phyloP scores from a whole-genome alignment of 164 flowering plant genomes.

The Tetrastigma voinierianum region DNA sequence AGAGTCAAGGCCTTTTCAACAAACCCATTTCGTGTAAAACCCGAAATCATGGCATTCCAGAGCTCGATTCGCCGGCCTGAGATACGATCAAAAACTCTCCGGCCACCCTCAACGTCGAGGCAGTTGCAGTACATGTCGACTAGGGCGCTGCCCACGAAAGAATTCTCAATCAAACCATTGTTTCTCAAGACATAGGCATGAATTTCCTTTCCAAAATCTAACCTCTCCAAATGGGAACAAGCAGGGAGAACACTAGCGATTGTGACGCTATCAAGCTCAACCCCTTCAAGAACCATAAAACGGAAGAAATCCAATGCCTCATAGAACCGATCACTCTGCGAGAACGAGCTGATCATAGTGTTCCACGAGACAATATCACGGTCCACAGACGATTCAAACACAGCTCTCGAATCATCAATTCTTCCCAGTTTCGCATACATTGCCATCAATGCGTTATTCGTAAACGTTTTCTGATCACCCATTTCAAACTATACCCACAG shows the following conservation, averaged over 20 bases:
- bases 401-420: constrained; percentile 35
- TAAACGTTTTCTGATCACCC: constrained; percentile 44
- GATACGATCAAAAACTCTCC: constrained; percentile 50
- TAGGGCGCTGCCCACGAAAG: constrained; percentile 69
- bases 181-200: constrained; percentile 67
- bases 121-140: constrained; percentile 92
- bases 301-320: constrained; percentile 53
- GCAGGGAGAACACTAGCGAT: constrained; percentile 76
- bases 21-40: constrained; percentile 57
- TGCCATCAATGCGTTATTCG: constrained; percentile 65
- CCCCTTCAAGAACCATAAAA: constrained; percentile 46
- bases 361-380: constrained; percentile 81
- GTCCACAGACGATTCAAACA: constrained; percentile 46
- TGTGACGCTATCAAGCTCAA: constrained; percentile 68
- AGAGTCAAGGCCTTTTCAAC: constrained; percentile 56
- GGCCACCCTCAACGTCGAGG: constrained; percentile 42
- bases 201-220: constrained; percentile 59
- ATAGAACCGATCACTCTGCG: constrained; percentile 52
- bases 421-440: constrained; percentile 74
- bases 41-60: constrained; percentile 88
- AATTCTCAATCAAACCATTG: constrained; percentile 39
- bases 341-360: constrained; percentile 56
- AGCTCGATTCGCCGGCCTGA: constrained; percentile 39
- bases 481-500: constrained; percentile 60
- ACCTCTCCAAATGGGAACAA: constrained; percentile 63